Conservation (phyloP, 78 protist genomes). For the Guillardia theta region DNA sequence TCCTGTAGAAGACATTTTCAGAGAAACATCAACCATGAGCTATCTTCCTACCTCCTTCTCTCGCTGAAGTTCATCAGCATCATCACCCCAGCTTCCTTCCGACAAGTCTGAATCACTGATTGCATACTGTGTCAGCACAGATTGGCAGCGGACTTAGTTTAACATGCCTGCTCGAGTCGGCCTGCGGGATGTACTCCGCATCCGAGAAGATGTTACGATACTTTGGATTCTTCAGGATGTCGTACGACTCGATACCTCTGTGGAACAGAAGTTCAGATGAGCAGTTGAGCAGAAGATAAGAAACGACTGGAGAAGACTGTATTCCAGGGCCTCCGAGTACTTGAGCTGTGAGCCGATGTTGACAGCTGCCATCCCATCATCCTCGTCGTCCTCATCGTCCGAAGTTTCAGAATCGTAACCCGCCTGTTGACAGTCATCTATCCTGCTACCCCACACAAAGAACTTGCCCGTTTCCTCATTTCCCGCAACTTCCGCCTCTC, state of each 20-base stretch:
- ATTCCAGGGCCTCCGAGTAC: not conserved
- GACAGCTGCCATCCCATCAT: not conserved
- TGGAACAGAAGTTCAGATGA: not conserved
- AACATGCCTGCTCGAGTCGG: not conserved
- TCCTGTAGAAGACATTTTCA: no score
- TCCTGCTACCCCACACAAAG: not conserved
- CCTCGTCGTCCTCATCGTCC: not conserved
- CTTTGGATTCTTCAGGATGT: not conserved
- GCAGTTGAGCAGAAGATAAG: not conserved
- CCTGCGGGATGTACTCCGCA: not conserved
- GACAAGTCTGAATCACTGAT: not conserved
- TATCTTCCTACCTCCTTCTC: no score
- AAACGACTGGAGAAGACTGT: no score
- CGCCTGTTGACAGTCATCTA: not conserved
- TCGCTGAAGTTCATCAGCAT: not conserved
- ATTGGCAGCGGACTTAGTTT: not conserved
- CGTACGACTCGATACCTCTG: not conserved
- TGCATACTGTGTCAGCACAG: not conserved
- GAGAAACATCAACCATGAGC: no score
- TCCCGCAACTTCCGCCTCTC: not conserved
- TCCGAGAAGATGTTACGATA: not conserved
- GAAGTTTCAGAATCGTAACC: not conserved
- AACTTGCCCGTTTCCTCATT: not conserved
- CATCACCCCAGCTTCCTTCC: not conserved
- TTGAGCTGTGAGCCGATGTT: not conserved